A percentile compares a stretch with the other conserved stretches of the same genome.
These are phyloP conservation scores for Solanum piurae DNA, from an alignment of 257 asterid species.

Conservation along the genomic window DNA sequence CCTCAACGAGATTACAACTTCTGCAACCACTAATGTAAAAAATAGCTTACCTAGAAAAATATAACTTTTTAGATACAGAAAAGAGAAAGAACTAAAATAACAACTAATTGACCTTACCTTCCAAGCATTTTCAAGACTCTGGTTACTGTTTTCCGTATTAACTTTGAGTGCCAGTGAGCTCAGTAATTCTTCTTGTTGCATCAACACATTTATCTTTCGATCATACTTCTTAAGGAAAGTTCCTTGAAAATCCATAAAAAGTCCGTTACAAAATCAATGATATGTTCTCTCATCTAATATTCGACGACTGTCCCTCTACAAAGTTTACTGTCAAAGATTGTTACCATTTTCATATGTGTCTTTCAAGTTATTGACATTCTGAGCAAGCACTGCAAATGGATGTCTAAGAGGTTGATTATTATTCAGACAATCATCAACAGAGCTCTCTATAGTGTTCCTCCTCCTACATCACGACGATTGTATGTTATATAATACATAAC, in stretches of 20 bases:
- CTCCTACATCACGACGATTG: constrained; percentile 25
- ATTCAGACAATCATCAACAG: constrained; percentile 27
- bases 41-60: background rate
- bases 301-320: background rate
- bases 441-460: constrained; percentile 28
- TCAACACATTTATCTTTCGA: background rate
- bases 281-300: background rate
- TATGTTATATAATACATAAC: background rate
- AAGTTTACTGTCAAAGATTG: background rate
- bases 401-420: constrained; percentile 42
- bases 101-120: background rate
- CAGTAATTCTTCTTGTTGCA: constrained; percentile 6
- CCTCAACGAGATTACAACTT: background rate
- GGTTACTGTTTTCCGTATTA: background rate
- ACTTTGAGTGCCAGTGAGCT: constrained; percentile 6
- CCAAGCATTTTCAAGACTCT: constrained; percentile 2
- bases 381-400: constrained; percentile 56
- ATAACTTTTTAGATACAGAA: background rate
- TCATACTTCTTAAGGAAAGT: background rate
- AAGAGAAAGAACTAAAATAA: background rate
- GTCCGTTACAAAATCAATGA: background rate
- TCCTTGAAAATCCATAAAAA: background rate
- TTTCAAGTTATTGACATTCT: constrained; percentile 23
- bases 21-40: background rate
- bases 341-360: constrained; percentile 25